Evolutionary conservation across 768 basidiomycete species (phyloP), one percentile per base, ranked within the genome.

Genomic region (Tulasnella calospora): DNA sequence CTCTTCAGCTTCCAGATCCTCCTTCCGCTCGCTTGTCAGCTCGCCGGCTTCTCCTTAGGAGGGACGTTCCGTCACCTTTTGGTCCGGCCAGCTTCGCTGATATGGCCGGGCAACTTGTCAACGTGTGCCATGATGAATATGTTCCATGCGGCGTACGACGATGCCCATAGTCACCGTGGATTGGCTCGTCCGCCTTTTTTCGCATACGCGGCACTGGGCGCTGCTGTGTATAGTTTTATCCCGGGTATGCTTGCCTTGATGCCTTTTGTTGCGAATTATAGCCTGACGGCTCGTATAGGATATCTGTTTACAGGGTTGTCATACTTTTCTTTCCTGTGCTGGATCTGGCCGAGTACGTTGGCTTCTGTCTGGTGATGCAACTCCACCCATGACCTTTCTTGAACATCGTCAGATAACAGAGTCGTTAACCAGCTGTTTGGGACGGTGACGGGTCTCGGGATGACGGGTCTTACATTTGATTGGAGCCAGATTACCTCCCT

Each of bases 41-140:
- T 69, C 41, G 19, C 33, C 78, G 61, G 61, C 12, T 13, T 76
- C 33, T 55, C 33, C 57, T 35, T 38, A 8, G 27, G 38, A 7
- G 35, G 33, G 15, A n/a, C 21, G 70, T 67, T 67, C 61, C 27
- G 61, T 67, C 82, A 81, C 93, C 61, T 93, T 33, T 8, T 67
- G 61, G 27, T 67, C 5, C 61, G 27, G 13, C 61, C 61, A 30
- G 61, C 61, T 13, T 30, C 21, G 15, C 33, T 67, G 61, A 67
- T 67, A 21, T 67, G 61, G 98, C 98, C 98, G 8, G 91, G 93
- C 84, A 97, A 97, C 83, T 87, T 99, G 61, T 93, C 98, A 77
- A 90, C 91, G 7, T 96, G 95, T 81, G 96, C 98, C n/a, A 85
- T 98, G 69, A 87, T 99, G 83, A 99, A 99, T 83, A 96, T 97